Conservation (phyloP, 371 early-diverging fungal species). For the Sporodiniella umbellata region DNA sequence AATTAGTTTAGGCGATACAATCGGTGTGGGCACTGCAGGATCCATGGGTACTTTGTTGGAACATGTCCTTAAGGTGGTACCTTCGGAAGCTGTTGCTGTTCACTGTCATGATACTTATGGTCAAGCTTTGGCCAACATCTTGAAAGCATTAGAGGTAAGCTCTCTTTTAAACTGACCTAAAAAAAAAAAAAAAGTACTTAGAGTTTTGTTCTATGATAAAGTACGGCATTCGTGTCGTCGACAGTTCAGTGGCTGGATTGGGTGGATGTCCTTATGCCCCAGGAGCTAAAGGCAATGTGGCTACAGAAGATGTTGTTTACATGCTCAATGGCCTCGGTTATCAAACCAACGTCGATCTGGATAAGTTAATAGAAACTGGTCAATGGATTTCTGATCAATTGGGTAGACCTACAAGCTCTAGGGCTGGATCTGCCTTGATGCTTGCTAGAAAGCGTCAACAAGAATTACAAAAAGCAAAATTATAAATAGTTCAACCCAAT, state of each 20-base stretch:
- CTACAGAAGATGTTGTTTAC: constrained; percentile 96
- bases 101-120: constrained; percentile 99
- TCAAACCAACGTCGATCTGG: constrained; percentile 77
- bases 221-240: constrained; percentile 88
- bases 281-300: constrained; percentile 96
- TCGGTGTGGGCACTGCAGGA: constrained; percentile 90
- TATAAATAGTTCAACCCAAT: background rate
- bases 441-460: constrained; percentile 19
- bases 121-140: constrained; percentile 94
- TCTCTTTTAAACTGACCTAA: background rate
- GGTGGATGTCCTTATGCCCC: constrained; percentile 97
- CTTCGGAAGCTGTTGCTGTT: constrained; percentile 79
- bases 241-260: constrained; percentile 91
- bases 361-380: constrained; percentile 71
- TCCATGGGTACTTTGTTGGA: constrained; percentile 73
- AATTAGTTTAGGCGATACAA: constrained; percentile 95
- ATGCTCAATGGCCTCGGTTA: constrained; percentile 86
- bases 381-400: constrained; percentile 81
- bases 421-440: constrained; percentile 47
- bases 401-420: constrained; percentile 54
- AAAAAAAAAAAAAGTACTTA: too few species aligned
- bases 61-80: constrained; percentile 69
- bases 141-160: constrained; percentile 71
- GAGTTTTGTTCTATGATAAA: constrained; percentile 13
- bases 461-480: constrained; percentile 8